These are phyloP conservation scores for Striga hermonthica DNA, from an alignment of 305 asterid species.

Conservation along the genomic window DNA sequence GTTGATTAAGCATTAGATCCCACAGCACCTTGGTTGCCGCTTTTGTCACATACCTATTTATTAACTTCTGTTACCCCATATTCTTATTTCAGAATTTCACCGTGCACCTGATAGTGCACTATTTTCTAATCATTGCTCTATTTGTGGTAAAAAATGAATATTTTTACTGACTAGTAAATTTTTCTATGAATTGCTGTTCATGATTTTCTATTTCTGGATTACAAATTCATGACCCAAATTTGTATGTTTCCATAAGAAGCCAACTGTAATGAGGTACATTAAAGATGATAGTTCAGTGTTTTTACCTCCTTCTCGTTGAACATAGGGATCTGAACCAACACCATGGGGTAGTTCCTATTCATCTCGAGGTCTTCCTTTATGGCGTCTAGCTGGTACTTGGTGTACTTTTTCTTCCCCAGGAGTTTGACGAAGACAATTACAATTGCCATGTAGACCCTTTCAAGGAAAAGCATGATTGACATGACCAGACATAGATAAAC, in stretches of 20 bases:
- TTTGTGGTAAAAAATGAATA: background rate
- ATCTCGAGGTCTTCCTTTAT: constrained; percentile 58
- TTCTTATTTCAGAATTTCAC: constrained; percentile 1
- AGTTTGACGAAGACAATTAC: constrained; percentile 53
- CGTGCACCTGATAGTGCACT: background rate
- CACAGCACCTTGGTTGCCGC: background rate
- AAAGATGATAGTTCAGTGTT: background rate
- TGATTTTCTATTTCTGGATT: background rate
- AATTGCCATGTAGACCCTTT: constrained; percentile 70
- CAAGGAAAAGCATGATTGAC: constrained; percentile 68
- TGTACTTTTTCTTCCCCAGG: constrained; percentile 55
- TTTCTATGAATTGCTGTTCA: background rate
- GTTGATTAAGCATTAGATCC: constrained; percentile 1
- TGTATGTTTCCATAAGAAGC: background rate
- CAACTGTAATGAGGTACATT: background rate
- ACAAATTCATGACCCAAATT: background rate
- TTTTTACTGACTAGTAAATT: constrained; percentile 9
- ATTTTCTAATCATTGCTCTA: background rate
- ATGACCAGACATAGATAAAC: constrained; percentile 54
- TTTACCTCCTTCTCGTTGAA: constrained; percentile 71
- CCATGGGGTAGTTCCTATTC: constrained; percentile 55
- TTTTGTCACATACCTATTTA: background rate
- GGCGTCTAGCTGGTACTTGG: constrained; percentile 61
- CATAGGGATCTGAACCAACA: constrained; percentile 75
- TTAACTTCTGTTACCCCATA: background rate